A percentile compares a stretch with the other conserved stretches of the same genome.
phyloP scores from a whole-genome alignment of 2,329 filamentous ascomycete genomes.

The Colletotrichum zoysiae region DNA sequence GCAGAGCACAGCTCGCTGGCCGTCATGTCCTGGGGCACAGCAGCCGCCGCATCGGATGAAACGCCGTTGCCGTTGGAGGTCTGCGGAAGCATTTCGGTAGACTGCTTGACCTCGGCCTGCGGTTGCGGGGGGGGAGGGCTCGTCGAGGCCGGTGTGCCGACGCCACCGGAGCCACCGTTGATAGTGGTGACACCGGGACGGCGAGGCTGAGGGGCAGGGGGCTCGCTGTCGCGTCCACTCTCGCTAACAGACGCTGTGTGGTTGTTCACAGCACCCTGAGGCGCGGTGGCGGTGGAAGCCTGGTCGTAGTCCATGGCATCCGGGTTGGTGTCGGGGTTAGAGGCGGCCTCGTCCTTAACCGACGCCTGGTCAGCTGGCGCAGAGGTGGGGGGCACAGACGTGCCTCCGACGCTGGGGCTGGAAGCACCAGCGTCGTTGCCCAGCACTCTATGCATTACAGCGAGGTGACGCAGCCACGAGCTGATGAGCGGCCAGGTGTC shows the following conservation, averaged over 20 bases:
- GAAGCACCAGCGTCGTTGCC: constrained; percentile 62
- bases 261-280: constrained; percentile 47
- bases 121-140: constrained; percentile 56
- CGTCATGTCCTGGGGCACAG: constrained; percentile 63
- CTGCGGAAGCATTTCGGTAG: constrained; percentile 44
- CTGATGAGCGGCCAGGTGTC: constrained; percentile 71
- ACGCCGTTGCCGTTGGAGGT: constrained; percentile 40
- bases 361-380: constrained; percentile 51
- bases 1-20: constrained; percentile 69
- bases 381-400: constrained; percentile 48
- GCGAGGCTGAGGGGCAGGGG: constrained; percentile 61
- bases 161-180: constrained; percentile 66
- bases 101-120: constrained; percentile 54
- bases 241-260: constrained; percentile 50
- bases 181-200: constrained; percentile 70
- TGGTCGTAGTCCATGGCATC: constrained; percentile 72
- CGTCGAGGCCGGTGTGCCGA: constrained; percentile 60
- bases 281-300: constrained; percentile 49
- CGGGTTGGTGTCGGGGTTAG: constrained; percentile 66
- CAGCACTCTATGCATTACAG: constrained; percentile 72
- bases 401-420: constrained; percentile 49
- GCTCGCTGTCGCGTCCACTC: constrained; percentile 65
- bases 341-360: constrained; percentile 67
- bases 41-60: constrained; percentile 45
- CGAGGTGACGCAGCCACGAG: constrained; percentile 71